These are phyloP conservation scores for Cymbidium sinense DNA, from an alignment of 106 monocot species.

Conservation along the genomic window DNA sequence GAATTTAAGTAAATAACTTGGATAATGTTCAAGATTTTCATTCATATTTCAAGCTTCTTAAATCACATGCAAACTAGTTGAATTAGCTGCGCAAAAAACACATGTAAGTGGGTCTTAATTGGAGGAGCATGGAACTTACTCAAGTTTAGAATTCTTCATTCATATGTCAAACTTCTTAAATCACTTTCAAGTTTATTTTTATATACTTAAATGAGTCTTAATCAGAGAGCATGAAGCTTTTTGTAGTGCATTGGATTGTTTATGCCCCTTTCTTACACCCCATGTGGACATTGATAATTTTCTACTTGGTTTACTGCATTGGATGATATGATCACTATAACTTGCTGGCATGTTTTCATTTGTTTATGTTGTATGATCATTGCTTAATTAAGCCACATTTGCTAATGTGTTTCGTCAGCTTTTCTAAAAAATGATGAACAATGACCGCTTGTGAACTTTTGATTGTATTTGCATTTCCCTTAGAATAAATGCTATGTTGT, in stretches of 20 bases:
- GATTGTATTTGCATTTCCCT: background rate
- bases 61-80: too few relatives aligned
- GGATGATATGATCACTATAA: background rate
- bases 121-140: too few relatives aligned
- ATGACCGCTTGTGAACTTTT: background rate
- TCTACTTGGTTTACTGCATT: background rate
- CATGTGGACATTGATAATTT: background rate
- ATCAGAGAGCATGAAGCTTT: background rate
- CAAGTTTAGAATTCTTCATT: background rate
- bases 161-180: background rate
- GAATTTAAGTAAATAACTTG: background rate
- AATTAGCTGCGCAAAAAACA: too few relatives aligned
- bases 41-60: too few relatives aligned
- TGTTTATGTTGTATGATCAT: background rate
- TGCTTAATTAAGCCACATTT: background rate
- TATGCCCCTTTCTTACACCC: background rate
- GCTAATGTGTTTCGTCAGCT: background rate
- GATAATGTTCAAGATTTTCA: background rate
- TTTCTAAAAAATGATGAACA: background rate
- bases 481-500: background rate
- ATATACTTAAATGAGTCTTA: background rate
- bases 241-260: background rate
- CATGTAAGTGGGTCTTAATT: too few relatives aligned
- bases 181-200: background rate
- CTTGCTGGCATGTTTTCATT: background rate